Evolutionary conservation across 2,329 filamentous ascomycete genomes (phyloP).

Genomic region (Chalara sp.): DNA sequence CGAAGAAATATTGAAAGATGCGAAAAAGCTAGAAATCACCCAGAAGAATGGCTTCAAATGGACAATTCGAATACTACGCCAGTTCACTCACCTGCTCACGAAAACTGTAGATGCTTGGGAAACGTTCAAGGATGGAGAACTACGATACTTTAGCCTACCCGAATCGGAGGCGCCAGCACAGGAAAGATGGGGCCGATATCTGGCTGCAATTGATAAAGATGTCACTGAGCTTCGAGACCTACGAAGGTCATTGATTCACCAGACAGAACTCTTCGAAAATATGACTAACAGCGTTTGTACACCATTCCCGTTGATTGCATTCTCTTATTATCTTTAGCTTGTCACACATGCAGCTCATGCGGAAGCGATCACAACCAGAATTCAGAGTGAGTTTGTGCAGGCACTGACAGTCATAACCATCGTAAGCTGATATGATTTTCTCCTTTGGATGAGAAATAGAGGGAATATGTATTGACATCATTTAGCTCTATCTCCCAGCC

Average conservation of each 20-base stretch:
- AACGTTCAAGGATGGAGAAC: slow-evolving; percentile 8
- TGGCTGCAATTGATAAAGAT: slow-evolving; percentile 10
- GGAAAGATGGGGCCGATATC: slow-evolving; percentile 1
- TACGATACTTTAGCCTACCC: slow-evolving; percentile 10
- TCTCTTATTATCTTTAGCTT: no score
- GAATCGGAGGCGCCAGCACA: no score
- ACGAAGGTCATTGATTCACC: slow-evolving; percentile 2
- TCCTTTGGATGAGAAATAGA: no score
- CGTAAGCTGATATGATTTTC: no score
- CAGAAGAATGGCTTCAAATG: slow-evolving; percentile 8
- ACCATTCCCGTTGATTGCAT: no score
- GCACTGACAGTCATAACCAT: no score
- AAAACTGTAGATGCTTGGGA: slow-evolving; percentile 8
- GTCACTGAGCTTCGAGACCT: slow-evolving; percentile 8
- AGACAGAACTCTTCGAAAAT: slow-evolving; percentile 9
- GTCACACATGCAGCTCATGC: no score
- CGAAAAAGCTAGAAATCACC: slow-evolving; percentile 1
- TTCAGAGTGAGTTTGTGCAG: no score
- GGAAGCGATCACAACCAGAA: no score
- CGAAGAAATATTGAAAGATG: background rate
- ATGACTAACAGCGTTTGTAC: no score
- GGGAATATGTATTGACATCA: no score
- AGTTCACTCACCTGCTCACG: slow-evolving; percentile 6
- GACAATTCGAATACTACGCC: slow-evolving; percentile 6
- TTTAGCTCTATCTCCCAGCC: no score